These are phyloP conservation scores for Leptosphaerulina australis DNA, from an alignment of 2,329 filamentous ascomycete species.

Conservation along the genomic window DNA sequence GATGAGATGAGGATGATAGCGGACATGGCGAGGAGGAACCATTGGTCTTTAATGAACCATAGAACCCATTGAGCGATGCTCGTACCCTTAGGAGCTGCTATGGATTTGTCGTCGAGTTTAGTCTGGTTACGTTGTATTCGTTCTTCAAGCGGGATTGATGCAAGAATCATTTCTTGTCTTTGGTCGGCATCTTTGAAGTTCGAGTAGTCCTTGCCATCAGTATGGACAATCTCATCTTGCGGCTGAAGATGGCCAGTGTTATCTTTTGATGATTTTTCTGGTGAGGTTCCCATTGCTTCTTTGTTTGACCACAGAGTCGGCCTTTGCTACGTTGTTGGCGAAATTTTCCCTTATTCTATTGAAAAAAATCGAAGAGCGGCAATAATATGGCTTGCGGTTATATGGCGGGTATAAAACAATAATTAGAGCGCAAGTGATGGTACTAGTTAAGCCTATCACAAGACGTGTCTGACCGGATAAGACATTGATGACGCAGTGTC, in stretches of 20 bases:
- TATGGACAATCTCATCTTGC: constrained; percentile 2
- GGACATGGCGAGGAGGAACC: constrained; percentile 68
- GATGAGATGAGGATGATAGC: constrained; percentile 60
- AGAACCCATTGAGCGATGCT: constrained; percentile 22
- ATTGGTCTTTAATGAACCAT: constrained; percentile 62
- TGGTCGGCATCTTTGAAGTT: constrained; percentile 1
- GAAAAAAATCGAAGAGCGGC: not conserved
- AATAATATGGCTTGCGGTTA: constrained; percentile 3
- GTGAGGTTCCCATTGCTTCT: not conserved
- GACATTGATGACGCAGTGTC: constrained; percentile 1
- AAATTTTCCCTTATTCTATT: no score
- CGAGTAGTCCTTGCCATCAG: not conserved
- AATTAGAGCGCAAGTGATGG: constrained; percentile 1
- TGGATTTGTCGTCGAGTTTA: not conserved
- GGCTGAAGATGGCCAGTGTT: not conserved
- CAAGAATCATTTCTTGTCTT: not conserved
- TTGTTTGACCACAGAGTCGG: no score
- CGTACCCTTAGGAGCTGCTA: not conserved
- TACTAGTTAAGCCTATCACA: not conserved
- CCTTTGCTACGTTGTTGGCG: no score
- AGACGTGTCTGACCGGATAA: constrained; percentile 5
- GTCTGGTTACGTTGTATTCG: no score
- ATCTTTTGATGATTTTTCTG: constrained; percentile 3
- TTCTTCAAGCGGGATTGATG: not conserved
- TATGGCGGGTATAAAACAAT: constrained; percentile 14